A percentile compares a stretch with the other conserved stretches of the same genome.
phyloP scores from a whole-genome alignment of 495 filamentous ascomycete species.

The Elaphomyces granulatus region DNA sequence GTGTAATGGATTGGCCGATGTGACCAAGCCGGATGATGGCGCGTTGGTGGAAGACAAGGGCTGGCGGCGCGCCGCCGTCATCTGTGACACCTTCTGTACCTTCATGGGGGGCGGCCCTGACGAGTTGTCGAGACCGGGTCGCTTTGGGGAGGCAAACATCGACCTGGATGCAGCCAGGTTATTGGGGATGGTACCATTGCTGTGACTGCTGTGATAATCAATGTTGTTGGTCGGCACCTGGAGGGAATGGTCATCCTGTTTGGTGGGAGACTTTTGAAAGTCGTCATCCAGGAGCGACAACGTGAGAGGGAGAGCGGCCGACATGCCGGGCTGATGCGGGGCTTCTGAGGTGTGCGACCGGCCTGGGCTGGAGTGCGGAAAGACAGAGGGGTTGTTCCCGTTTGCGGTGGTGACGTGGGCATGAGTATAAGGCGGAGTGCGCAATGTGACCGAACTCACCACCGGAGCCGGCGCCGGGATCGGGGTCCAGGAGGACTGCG shows the following conservation, averaged over 20 bases:
- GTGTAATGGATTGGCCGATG: conserved; percentile 23
- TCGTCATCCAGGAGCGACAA: conserved; percentile 68
- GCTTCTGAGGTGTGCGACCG: conserved; percentile 26
- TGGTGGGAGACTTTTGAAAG: conserved; percentile 18
- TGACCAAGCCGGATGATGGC: conserved; percentile 13
- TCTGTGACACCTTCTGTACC: conserved; percentile 24
- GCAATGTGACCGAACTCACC: conserved; percentile 17
- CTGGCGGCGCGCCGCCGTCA: conserved; percentile 19
- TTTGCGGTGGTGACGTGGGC: background rate
- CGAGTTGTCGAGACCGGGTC: conserved; percentile 22
- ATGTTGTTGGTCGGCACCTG: too few species aligned
- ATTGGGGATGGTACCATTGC: too few species aligned
- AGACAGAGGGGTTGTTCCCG: conserved; percentile 13
- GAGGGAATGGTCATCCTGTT: conserved; percentile 6
- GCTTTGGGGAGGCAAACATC: conserved; percentile 2
- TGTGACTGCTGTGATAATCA: too few species aligned
- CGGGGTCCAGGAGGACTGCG: conserved; percentile 26
- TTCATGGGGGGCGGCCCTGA: conserved; percentile 26
- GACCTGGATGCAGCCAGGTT: too few species aligned
- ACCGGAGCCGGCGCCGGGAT: conserved; percentile 18
- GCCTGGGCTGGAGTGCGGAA: conserved; percentile 41
- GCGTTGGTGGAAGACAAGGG: conserved; percentile 18
- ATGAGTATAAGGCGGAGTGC: conserved; percentile 24
- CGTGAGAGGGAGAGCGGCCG: conserved; percentile 42
- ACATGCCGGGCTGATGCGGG: conserved; percentile 16